A percentile compares a stretch with the other conserved stretches of the same genome.
Evolutionary conservation across 2,329 filamentous ascomycete genomes (phyloP).

Genomic region (Bipolaris cookei): DNA sequence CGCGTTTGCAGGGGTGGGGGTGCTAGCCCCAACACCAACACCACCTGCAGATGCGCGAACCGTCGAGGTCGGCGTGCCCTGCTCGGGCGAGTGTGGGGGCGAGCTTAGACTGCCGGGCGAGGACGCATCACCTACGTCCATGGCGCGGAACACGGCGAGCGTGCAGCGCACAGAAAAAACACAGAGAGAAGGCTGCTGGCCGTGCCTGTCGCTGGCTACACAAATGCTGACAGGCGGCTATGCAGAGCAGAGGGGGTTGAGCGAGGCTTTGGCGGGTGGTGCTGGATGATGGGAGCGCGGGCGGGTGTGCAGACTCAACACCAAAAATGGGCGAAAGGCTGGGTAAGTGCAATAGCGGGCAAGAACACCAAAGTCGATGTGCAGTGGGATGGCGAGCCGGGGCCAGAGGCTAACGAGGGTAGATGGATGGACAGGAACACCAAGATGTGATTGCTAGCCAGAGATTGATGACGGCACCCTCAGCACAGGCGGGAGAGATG

Average conservation of each 20-base stretch:
- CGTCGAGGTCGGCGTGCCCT: slow-evolving; percentile 42
- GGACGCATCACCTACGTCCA: slow-evolving; percentile 44
- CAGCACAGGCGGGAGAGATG: slow-evolving; percentile 34
- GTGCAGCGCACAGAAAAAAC: background rate
- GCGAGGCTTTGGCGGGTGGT: no score
- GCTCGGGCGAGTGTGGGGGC: slow-evolving; percentile 48
- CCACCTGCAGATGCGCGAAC: slow-evolving; percentile 37
- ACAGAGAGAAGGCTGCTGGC: background rate
- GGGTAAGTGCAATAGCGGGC: slow-evolving; percentile 33
- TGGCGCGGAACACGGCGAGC: slow-evolving; percentile 30
- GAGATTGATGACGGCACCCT: slow-evolving; percentile 38
- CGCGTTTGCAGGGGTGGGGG: slow-evolving; percentile 40
- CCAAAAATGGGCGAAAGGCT: slow-evolving; percentile 38
- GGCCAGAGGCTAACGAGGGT: slow-evolving; percentile 20
- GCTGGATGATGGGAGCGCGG: slow-evolving; percentile 18
- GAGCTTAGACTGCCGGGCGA: slow-evolving; percentile 48
- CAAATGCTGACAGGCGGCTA: background rate
- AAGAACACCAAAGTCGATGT: slow-evolving; percentile 45
- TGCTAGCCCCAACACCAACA: slow-evolving; percentile 42
- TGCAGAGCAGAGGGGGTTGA: slow-evolving; percentile 3
- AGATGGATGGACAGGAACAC: slow-evolving; percentile 40
- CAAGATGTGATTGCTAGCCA: slow-evolving; percentile 30
- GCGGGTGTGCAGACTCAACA: slow-evolving; percentile 41
- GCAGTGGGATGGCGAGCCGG: slow-evolving; percentile 31
- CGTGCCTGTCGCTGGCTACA: slow-evolving; percentile 1